Base-by-base conservation (phyloP, 257 asterid species). In the Solanum sparsipilum region DNA sequence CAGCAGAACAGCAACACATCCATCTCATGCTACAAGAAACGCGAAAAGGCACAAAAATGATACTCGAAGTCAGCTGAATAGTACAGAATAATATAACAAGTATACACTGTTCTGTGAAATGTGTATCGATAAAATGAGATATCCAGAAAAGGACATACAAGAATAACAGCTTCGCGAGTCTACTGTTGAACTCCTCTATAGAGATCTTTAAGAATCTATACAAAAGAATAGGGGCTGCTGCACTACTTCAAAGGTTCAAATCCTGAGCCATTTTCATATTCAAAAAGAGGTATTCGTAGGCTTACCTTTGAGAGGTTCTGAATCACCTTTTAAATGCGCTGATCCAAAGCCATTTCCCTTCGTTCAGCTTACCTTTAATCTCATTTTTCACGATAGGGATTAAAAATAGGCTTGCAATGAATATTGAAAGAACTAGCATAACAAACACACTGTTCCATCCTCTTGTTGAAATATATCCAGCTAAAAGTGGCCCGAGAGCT, bases 361-460 rank as follows among this genome's bases (percentile, higher is more conserved):
- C 93, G 63, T 90, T 91, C 85, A 92, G 38, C 93, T 95, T 95
- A 39, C 81, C 94, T 85, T 88, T 87, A 48, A 97, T 90, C 90
- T 97, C 99, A 38, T 84, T 92, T 82, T 21, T 95, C 41, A 93
- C 98, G 16, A 96, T 95, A 71, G 72, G 90, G 81, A 94, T 90
- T 94, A 97, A 90, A 88, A 94, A 90, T 87, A 88, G 87, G 8
- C 88, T 92, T 21, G 99, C 98, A 74, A 93, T 3, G 36, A 83
- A 39, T 67, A 93, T 89, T 9, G 99, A 95, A 86, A 92, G 88
- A 83, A 94, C 93, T 65, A 96, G 98, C 98, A 96, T 92, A 36
- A 91, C 75, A 90, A 97, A 97, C 7, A 97, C 98, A 63, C 95
- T 93, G 88, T 95, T 95, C 99, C 99, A 97, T 89, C 99, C 99